phyloP scores from a whole-genome alignment of 306 rosid species.

The Carpinus viminea region DNA sequence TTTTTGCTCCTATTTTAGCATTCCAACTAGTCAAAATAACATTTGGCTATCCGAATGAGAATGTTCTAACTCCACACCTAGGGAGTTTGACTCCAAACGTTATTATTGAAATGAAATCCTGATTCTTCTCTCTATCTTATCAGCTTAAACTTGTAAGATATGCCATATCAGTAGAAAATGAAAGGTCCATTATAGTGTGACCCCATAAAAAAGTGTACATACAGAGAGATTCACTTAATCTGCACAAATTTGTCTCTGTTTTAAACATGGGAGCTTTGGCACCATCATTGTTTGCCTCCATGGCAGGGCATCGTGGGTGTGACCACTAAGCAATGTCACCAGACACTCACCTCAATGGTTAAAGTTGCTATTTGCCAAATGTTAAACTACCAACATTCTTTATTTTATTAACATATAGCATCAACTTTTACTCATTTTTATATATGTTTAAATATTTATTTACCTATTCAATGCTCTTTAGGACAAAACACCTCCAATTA shows the following conservation, averaged over 20 bases:
- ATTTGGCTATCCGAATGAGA: no score
- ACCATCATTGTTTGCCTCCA: conserved; percentile 36
- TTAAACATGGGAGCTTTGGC: conserved; percentile 30
- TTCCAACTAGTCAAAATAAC: no score
- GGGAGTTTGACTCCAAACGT: no score
- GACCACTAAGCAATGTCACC: conserved; percentile 31
- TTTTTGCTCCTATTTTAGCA: no score
- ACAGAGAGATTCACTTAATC: conserved; percentile 1
- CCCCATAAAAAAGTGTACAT: conserved; percentile 7
- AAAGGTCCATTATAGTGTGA: conserved; percentile 22
- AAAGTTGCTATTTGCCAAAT: neutral
- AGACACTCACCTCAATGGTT: neutral
- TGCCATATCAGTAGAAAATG: no score
- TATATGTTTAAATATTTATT: neutral
- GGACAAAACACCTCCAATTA: neutral
- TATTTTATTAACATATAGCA: neutral
- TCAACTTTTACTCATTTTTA: neutral
- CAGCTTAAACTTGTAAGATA: no score
- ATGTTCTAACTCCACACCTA: no score
- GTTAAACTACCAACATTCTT: neutral
- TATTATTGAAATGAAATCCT: no score
- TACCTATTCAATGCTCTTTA: neutral
- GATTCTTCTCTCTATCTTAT: no score
- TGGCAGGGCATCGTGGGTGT: conserved; percentile 35
- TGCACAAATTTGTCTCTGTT: neutral